phyloP scores from a whole-genome alignment of 495 filamentous ascomycete species.

The Pyrenula aspistea region DNA sequence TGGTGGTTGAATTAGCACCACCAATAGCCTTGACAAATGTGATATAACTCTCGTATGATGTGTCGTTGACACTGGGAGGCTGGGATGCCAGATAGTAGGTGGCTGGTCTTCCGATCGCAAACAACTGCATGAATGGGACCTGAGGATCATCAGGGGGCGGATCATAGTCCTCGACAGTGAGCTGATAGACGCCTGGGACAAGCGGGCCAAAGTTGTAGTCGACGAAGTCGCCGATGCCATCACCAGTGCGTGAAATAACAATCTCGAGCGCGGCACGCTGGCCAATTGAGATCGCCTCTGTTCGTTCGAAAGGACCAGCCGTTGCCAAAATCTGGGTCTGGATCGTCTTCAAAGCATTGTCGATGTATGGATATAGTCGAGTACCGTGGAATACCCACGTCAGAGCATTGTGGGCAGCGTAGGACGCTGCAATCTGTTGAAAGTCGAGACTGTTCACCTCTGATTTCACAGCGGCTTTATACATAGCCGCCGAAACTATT shows the following conservation, averaged over 20 bases:
- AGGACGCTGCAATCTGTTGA: slow-evolving; percentile 26
- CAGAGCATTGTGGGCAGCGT: slow-evolving; percentile 23
- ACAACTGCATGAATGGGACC: slow-evolving; percentile 13
- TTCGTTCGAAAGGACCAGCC: slow-evolving; percentile 9
- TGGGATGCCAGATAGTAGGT: slow-evolving; percentile 11
- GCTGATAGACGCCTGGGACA: slow-evolving; percentile 16
- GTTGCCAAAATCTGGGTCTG: slow-evolving; percentile 17
- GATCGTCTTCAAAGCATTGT: slow-evolving; percentile 14
- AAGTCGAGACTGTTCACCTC: slow-evolving; percentile 11
- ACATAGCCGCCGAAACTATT: slow-evolving; percentile 20
- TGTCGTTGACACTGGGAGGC: slow-evolving; percentile 9
- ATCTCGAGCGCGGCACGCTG: slow-evolving; percentile 14
- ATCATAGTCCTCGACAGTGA: slow-evolving; percentile 13
- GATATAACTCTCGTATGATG: slow-evolving; percentile 10
- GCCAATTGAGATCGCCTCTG: slow-evolving; percentile 13
- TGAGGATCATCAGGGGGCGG: slow-evolving; percentile 20
- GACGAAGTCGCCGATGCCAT: slow-evolving; percentile 20
- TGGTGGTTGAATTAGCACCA: slow-evolving; percentile 10
- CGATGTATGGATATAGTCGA: slow-evolving; percentile 13
- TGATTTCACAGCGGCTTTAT: slow-evolving; percentile 17
- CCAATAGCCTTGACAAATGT: slow-evolving; percentile 16
- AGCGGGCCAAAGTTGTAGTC: slow-evolving; percentile 13
- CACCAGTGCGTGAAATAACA: slow-evolving; percentile 15
- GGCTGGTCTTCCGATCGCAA: slow-evolving; percentile 16
- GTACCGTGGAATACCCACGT: slow-evolving; percentile 24